A percentile compares a stretch with the other conserved stretches of the same genome.
phyloP scores from a whole-genome alignment of 208 protist genomes.

The Blastocrithidia nonstop region DNA sequence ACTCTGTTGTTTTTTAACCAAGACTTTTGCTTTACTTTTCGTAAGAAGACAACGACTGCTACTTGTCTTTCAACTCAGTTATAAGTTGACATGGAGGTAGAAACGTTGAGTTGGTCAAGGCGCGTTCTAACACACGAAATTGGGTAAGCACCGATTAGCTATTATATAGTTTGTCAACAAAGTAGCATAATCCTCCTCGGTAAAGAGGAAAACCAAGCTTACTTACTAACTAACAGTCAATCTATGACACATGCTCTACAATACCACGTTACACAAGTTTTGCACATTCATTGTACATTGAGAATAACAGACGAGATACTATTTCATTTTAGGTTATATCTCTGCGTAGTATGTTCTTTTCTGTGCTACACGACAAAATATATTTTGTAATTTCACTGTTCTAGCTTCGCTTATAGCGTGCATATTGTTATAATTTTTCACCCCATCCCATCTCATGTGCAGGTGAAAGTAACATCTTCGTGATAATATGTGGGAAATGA shows the following conservation, averaged over 20 bases:
- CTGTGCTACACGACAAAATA: slow-evolving; percentile 25
- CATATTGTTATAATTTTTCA: no score
- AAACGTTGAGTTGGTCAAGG: slow-evolving; percentile 24
- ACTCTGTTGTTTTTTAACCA: no score
- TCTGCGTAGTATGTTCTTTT: slow-evolving; percentile 35
- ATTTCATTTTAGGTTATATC: slow-evolving; percentile 50
- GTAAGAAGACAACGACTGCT: slow-evolving; percentile 43
- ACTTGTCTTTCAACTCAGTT: slow-evolving; percentile 19
- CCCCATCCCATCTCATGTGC: no score
- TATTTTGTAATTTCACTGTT: slow-evolving; percentile 45
- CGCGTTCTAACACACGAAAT: slow-evolving; percentile 44
- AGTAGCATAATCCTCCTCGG: slow-evolving; percentile 65
- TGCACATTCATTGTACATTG: slow-evolving; percentile 84
- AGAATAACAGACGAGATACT: slow-evolving; percentile 67
- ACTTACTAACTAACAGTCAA: slow-evolving; percentile 79
- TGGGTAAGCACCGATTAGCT: slow-evolving; percentile 30
- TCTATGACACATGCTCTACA: slow-evolving; percentile 38
- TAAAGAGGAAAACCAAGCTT: slow-evolving; percentile 74
- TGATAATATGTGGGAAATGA: no score
- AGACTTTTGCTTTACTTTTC: no score
- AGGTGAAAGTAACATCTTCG: no score
- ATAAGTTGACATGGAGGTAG: slow-evolving; percentile 31
- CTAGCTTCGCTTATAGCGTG: no score
- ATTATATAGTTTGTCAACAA: slow-evolving; percentile 42
- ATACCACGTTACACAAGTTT: slow-evolving; percentile 61